A percentile compares a stretch with the other conserved stretches of the same genome.
Evolutionary conservation across 129 eudicot genomes (phyloP).

Genomic region (Flaveria robusta): DNA sequence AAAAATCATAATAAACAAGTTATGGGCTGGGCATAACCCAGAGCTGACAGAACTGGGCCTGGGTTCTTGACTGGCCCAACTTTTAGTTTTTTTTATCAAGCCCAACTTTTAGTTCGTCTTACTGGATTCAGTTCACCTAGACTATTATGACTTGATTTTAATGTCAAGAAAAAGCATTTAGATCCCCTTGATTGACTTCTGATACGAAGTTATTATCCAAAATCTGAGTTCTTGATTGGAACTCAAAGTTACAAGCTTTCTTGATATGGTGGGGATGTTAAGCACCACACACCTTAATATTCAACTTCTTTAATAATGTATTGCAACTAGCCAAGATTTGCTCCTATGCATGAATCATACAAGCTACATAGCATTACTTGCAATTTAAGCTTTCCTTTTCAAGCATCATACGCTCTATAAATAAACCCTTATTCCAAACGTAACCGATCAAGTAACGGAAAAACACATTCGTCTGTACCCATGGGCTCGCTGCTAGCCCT

Average conservation of each 20-base stretch:
- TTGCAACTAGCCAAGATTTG: conserved; percentile 29
- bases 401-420: conserved; percentile 30
- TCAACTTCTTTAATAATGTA: conserved; percentile 13
- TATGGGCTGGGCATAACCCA: no score
- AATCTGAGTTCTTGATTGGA: conserved; percentile 40
- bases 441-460: background rate
- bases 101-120: no score
- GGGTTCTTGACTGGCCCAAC: no score
- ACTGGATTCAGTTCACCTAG: no score
- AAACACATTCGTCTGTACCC: conserved; percentile 11
- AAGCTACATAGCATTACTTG: conserved; percentile 35
- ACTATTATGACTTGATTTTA: no score
- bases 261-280: conserved; percentile 26
- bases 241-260: conserved; percentile 41
- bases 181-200: conserved; percentile 15
- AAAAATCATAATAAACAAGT: no score
- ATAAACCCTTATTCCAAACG: conserved; percentile 7
- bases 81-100: no score
- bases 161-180: background rate
- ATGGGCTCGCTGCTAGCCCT: conserved; percentile 29
- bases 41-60: no score
- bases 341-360: conserved; percentile 28
- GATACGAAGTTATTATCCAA: conserved; percentile 23
- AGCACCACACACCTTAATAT: conserved; percentile 28
- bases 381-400: conserved; percentile 31